These are phyloP conservation scores for Lodderomyces margitis DNA, from an alignment of 1,139 yeast species.

Conservation along the genomic window DNA sequence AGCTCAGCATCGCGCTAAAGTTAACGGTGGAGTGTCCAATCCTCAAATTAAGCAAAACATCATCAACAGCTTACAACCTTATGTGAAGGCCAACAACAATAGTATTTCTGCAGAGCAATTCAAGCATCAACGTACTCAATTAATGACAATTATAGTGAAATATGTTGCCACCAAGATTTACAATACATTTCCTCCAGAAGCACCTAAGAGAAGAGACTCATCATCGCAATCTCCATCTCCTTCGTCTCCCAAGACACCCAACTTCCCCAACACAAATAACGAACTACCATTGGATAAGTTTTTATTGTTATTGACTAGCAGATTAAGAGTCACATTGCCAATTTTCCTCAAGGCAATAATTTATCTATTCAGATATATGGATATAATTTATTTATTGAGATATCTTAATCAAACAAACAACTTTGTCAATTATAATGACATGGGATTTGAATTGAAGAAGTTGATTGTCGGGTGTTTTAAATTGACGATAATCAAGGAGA, in stretches of 20 bases:
- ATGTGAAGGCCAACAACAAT: background rate
- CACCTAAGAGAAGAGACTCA: constrained; percentile 16
- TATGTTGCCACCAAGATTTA: constrained; percentile 46
- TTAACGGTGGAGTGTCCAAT: background rate
- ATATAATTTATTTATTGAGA: constrained; percentile 45
- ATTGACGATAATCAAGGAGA: constrained; percentile 37
- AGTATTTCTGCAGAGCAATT: constrained; percentile 14
- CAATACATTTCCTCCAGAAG: constrained; percentile 46
- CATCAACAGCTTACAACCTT: background rate
- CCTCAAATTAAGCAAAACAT: constrained; percentile 1
- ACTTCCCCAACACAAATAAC: constrained; percentile 18
- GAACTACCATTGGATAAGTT: constrained; percentile 45
- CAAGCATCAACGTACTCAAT: constrained; percentile 26
- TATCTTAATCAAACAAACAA: constrained; percentile 50
- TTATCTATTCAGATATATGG: constrained; percentile 49
- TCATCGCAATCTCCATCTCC: background rate
- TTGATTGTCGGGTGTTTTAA: constrained; percentile 47
- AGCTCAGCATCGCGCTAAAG: constrained; percentile 8
- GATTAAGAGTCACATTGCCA: constrained; percentile 37
- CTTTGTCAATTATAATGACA: constrained; percentile 41
- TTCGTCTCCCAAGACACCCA: constrained; percentile 1
- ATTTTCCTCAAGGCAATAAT: constrained; percentile 44
- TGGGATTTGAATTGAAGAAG: constrained; percentile 46
- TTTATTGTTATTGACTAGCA: constrained; percentile 36
- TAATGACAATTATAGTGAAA: constrained; percentile 46